These are phyloP conservation scores for Mallotus repandus DNA, from an alignment of 441 rosid genomes.

Conservation along the genomic window DNA sequence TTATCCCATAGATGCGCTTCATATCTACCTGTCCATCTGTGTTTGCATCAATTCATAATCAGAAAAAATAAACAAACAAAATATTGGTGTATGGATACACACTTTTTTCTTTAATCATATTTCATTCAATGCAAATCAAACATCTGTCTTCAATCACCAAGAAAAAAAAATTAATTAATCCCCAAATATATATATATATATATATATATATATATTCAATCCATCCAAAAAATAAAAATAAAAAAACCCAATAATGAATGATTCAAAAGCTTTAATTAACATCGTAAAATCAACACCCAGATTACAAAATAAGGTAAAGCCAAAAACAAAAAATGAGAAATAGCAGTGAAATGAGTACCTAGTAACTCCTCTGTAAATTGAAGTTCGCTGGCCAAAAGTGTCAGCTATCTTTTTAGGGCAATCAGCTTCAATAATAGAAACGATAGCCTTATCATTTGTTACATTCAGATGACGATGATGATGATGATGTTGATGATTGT, in stretches of 20 bases:
- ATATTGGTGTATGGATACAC: neutral
- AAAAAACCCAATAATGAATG: neutral
- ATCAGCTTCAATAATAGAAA: conserved; percentile 42
- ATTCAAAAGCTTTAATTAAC: too few species aligned
- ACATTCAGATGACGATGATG: conserved; percentile 11
- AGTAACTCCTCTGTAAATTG: conserved; percentile 92
- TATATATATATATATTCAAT: neutral
- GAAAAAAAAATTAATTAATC: neutral
- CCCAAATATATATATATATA: neutral
- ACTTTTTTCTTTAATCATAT: neutral
- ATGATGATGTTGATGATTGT: neutral
- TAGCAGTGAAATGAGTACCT: conserved; percentile 36
- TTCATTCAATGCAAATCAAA: neutral
- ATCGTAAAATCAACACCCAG: neutral
- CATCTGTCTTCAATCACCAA: neutral
- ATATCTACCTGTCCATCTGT: conserved; percentile 95
- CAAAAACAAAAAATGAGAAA: neutral
- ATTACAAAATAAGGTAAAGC: neutral
- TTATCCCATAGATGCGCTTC: conserved; percentile 99
- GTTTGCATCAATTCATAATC: conserved; percentile 47
- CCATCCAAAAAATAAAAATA: neutral
- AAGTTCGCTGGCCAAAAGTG: conserved; percentile 86
- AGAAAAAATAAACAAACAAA: neutral
- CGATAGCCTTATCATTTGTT: conserved; percentile 34
- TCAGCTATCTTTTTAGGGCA: conserved; percentile 60